A percentile compares a stretch with the other conserved stretches of the same genome.
Evolutionary conservation across 768 basidiomycete genomes (phyloP).

Genomic region (Epithele typhae): DNA sequence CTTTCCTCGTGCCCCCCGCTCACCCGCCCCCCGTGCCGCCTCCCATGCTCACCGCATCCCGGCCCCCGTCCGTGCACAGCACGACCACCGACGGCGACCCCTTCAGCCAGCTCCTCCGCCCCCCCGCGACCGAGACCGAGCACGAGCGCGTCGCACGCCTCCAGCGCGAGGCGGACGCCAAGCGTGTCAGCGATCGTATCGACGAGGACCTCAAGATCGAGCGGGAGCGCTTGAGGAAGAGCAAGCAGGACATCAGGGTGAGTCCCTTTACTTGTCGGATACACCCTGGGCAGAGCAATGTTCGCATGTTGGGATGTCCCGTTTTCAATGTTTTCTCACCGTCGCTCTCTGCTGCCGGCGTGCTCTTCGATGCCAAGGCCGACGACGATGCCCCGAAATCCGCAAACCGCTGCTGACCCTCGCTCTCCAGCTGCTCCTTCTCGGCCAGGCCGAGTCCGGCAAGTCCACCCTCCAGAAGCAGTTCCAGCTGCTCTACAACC

Average conservation of each 20-base stretch:
- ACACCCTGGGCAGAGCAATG: too few species aligned
- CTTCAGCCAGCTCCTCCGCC: constrained; percentile 60
- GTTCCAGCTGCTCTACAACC: constrained; percentile 77
- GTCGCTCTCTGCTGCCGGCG: too few species aligned
- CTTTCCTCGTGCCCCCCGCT: constrained; percentile 17
- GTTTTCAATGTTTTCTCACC: too few species aligned
- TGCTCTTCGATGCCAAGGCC: too few species aligned
- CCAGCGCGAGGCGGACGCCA: constrained; percentile 66
- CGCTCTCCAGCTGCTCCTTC: constrained; percentile 58
- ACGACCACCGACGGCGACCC: constrained; percentile 53
- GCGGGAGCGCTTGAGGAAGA: constrained; percentile 57
- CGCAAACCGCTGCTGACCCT: constrained; percentile 41
- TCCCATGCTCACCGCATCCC: constrained; percentile 42
- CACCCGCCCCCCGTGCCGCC: constrained; percentile 19
- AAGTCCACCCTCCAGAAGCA: constrained; percentile 86
- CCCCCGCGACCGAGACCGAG: constrained; percentile 63
- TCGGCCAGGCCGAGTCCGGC: constrained; percentile 75
- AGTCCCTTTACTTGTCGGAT: too few species aligned
- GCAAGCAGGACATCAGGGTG: constrained; percentile 75
- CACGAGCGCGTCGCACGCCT: constrained; percentile 58
- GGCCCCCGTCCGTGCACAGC: constrained; percentile 69
- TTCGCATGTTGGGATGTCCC: too few species aligned
- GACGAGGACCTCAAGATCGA: constrained; percentile 76
- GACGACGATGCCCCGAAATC: too few species aligned
- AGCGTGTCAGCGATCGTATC: constrained; percentile 72